Evolutionary conservation across 2,329 filamentous ascomycete genomes (phyloP).

Genomic region (Tolypocladium album): DNA sequence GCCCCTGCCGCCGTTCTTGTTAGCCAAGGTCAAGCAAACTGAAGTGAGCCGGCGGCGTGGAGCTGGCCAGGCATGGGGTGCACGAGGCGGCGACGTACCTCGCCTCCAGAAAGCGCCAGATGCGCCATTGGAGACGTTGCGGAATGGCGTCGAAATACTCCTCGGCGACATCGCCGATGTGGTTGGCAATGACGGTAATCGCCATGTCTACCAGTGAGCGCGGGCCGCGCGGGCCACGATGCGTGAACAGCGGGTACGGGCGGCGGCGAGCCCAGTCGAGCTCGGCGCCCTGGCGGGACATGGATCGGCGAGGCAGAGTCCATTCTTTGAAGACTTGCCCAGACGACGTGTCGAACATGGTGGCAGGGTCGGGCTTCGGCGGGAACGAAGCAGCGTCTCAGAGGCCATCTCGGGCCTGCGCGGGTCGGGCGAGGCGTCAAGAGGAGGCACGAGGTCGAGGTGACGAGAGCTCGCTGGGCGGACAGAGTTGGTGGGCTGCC

Average conservation of each 20-base stretch:
- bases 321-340: constrained; percentile 28
- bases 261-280: constrained; percentile 24
- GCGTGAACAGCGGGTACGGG: constrained; percentile 15
- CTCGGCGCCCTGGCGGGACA: constrained; percentile 11
- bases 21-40: not conserved
- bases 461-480: not conserved
- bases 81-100: constrained; percentile 19
- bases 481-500: not conserved
- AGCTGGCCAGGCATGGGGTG: not conserved
- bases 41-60: not conserved
- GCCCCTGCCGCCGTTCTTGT: constrained; percentile 14
- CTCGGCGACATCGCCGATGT: constrained; percentile 22
- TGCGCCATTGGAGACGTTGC: constrained; percentile 19
- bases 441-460: not conserved
- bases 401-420: not conserved
- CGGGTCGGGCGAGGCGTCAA: not conserved
- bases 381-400: not conserved
- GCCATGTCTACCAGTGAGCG: constrained; percentile 27
- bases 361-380: not conserved
- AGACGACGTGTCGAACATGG: constrained; percentile 21
- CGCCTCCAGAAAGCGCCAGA: constrained; percentile 29
- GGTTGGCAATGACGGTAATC: constrained; percentile 24
- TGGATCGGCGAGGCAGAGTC: constrained; percentile 16
- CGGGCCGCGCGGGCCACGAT: constrained; percentile 18
- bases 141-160: constrained; percentile 24